These are phyloP conservation scores for Filobasidium floriforme DNA, from an alignment of 768 basidiomycete genomes.

Conservation along the genomic window DNA sequence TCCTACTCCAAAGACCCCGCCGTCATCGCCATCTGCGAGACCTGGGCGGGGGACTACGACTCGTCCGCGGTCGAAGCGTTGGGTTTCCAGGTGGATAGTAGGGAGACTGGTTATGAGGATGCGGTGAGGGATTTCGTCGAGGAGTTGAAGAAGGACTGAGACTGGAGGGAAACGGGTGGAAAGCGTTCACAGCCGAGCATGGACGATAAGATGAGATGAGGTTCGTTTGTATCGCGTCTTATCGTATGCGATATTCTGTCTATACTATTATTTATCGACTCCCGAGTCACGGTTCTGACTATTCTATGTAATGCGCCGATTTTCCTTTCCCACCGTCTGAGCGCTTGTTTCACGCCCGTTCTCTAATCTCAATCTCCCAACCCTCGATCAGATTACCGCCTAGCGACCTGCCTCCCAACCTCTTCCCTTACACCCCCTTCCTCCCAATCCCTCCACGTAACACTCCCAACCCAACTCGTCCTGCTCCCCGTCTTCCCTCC, in stretches of 20 bases:
- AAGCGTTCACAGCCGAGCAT: no score
- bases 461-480: conserved; percentile 34
- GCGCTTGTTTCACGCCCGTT: background rate
- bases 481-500: conserved; percentile 25
- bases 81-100: conserved; percentile 42
- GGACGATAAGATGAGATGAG: no score
- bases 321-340: no score
- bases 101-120: conserved; percentile 36
- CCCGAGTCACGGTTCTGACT: no score
- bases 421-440: conserved; percentile 28
- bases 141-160: conserved; percentile 27
- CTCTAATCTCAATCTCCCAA: conserved; percentile 12
- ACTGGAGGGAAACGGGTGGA: no score
- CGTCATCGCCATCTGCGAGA: conserved; percentile 40
- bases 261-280: no score
- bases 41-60: conserved; percentile 44
- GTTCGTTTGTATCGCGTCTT: no score
- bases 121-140: conserved; percentile 43
- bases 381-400: conserved; percentile 22
- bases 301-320: no score
- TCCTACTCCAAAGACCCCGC: conserved; percentile 34
- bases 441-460: conserved; percentile 42
- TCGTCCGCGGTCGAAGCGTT: conserved; percentile 26
- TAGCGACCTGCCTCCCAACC: conserved; percentile 36
- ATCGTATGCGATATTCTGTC: no score